Evolutionary conservation across 2,329 filamentous ascomycete genomes (phyloP).

Genomic region (Exophiala alcalophila): DNA sequence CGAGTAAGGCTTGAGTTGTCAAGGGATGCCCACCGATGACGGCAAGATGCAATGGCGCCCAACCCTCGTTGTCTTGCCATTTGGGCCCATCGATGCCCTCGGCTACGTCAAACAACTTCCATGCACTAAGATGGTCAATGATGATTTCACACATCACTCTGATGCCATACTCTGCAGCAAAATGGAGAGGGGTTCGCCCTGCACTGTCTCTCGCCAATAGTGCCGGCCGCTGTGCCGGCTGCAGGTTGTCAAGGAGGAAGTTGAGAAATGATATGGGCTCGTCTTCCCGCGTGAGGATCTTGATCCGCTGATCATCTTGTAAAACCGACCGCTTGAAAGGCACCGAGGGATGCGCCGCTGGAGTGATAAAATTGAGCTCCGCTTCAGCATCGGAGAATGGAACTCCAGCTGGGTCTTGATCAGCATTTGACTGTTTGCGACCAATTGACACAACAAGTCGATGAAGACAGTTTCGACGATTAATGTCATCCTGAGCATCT

Average conservation of each 20-base stretch:
- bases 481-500: constrained; percentile 87
- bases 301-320: constrained; percentile 61
- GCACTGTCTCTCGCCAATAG: constrained; percentile 71
- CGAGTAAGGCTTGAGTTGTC: constrained; percentile 76
- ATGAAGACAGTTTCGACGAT: constrained; percentile 89
- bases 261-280: constrained; percentile 68
- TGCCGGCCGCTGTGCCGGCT: constrained; percentile 63
- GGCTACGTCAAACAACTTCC: constrained; percentile 80
- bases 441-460: constrained; percentile 89
- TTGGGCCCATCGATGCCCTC: constrained; percentile 80
- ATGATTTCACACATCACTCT: constrained; percentile 84
- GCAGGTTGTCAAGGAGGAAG: constrained; percentile 65
- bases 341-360: constrained; percentile 66
- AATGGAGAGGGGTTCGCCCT: constrained; percentile 83
- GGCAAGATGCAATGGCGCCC: constrained; percentile 84
- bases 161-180: constrained; percentile 91
- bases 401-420: constrained; percentile 52
- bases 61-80: constrained; percentile 93
- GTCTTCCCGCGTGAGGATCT: constrained; percentile 66
- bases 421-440: constrained; percentile 60
- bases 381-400: constrained; percentile 49
- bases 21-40: constrained; percentile 87
- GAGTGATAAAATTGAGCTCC: constrained; percentile 73
- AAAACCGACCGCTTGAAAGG: constrained; percentile 61
- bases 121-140: constrained; percentile 83